Conservation (phyloP, 2,329 filamentous ascomycete species). For the Colletotrichum sp. region DNA sequence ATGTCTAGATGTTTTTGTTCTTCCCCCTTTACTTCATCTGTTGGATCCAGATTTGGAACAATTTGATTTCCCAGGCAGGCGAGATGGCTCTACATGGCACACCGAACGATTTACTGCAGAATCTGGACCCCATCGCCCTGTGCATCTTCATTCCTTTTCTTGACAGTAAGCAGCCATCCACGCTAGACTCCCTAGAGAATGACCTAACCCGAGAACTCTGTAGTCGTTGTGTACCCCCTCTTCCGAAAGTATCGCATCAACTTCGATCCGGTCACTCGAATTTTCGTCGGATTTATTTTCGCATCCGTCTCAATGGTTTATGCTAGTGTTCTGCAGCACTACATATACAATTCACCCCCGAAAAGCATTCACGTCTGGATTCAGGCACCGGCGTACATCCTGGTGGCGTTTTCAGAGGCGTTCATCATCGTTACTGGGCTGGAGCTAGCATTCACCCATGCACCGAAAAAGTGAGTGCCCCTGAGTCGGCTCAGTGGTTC, state of each 20-base stretch:
- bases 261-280: slow-evolving; percentile 25
- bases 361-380: slow-evolving; percentile 58
- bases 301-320: slow-evolving; percentile 27
- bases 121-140: slow-evolving; percentile 30
- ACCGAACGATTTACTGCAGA: slow-evolving; percentile 32
- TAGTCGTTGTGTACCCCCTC: slow-evolving; percentile 23
- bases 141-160: slow-evolving; percentile 31
- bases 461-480: slow-evolving; percentile 44
- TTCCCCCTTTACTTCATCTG: slow-evolving; percentile 43
- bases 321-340: slow-evolving; percentile 24
- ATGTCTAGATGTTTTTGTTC: slow-evolving; percentile 19
- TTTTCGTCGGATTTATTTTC: slow-evolving; percentile 26
- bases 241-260: slow-evolving; percentile 25
- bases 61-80: slow-evolving; percentile 33
- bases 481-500: slow-evolving; percentile 65
- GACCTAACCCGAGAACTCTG: neutral
- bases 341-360: slow-evolving; percentile 23
- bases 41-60: slow-evolving; percentile 35
- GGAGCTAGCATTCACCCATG: slow-evolving; percentile 77
- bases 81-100: slow-evolving; percentile 25
- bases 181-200: rapidly evolving
- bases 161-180: slow-evolving; percentile 18
- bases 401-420: slow-evolving; percentile 64
- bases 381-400: slow-evolving; percentile 57
- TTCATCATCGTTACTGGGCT: slow-evolving; percentile 71